These are phyloP conservation scores for Phaeosphaeriaceae sp. DNA, from an alignment of 2,329 filamentous ascomycete genomes.

Conservation along the genomic window DNA sequence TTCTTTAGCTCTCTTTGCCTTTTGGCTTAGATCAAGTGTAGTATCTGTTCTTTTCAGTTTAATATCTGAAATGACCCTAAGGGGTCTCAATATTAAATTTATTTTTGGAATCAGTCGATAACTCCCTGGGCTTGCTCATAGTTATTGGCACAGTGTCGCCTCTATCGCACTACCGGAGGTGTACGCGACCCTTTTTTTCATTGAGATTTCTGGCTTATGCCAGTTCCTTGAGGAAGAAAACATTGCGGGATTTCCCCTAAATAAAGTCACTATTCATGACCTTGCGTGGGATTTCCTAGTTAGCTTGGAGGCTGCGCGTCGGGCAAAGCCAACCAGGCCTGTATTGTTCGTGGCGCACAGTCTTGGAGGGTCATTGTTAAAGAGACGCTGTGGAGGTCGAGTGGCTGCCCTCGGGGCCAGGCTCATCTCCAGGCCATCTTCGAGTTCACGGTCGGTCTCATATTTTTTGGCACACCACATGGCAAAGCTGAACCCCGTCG, in stretches of 20 bases:
- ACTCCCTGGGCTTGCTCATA: conserved; percentile 76
- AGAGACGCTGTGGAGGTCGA: no score
- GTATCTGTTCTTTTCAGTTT: conserved; percentile 98
- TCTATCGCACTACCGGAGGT: conserved; percentile 75
- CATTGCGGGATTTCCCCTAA: background rate
- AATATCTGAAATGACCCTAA: conserved; percentile 87
- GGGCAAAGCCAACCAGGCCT: no score
- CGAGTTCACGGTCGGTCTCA: no score
- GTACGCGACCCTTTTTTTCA: conserved; percentile 64
- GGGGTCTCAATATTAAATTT: conserved; percentile 74
- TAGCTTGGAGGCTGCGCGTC: no score
- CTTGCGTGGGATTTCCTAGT: no score
- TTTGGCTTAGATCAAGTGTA: conserved; percentile 29
- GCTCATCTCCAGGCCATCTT: no score
- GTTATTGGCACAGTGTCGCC: conserved; percentile 69
- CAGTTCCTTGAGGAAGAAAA: conserved; percentile 35
- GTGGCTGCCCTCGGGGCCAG: no score
- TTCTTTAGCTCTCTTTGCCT: conserved; percentile 21
- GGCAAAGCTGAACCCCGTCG: no score
- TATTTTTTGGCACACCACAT: no score
- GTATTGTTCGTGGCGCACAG: no score
- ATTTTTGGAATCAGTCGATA: conserved; percentile 66
- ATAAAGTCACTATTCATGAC: no score
- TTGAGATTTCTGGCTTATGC: conserved; percentile 27
- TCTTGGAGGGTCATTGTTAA: no score